Evolutionary conservation across 2,329 filamentous ascomycete species (phyloP).

Genomic region (Cladosporium sp.): DNA sequence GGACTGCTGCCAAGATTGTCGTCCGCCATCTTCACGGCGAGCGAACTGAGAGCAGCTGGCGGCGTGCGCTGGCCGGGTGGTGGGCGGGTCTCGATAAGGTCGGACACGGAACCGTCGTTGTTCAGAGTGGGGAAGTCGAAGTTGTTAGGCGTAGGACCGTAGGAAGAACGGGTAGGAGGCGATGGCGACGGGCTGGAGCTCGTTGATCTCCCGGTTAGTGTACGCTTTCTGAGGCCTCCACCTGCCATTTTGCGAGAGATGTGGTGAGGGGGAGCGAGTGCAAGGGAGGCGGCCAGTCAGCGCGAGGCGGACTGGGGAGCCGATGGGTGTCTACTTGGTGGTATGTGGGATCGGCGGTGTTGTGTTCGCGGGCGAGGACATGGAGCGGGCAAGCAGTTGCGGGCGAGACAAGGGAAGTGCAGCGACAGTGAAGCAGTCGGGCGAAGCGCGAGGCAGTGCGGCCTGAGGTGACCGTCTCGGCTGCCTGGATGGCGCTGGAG

Average conservation of each 20-base stretch:
- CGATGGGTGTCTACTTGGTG: neutral
- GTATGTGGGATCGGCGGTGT: neutral
- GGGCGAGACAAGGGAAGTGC: neutral
- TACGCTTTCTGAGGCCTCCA: neutral
- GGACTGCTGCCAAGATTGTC: constrained; percentile 14
- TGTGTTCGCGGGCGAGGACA: too few species aligned
- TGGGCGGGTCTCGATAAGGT: constrained; percentile 16
- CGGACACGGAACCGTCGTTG: constrained; percentile 24
- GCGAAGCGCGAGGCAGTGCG: neutral
- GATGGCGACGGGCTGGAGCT: neutral
- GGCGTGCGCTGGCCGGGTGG: constrained; percentile 18
- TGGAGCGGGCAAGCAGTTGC: too few species aligned
- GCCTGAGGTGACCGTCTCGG: neutral
- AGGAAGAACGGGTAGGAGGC: neutral
- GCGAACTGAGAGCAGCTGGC: constrained; percentile 26
- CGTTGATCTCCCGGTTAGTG: constrained; percentile 2
- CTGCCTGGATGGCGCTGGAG: neutral
- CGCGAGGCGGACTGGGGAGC: neutral
- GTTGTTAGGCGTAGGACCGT: neutral
- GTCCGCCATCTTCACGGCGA: constrained; percentile 22
- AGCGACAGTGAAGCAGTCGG: neutral
- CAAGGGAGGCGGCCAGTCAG: neutral
- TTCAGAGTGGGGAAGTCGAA: constrained; percentile 26
- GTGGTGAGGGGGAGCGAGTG: neutral
- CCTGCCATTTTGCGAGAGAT: neutral